Base-by-base conservation (phyloP, 73 alveolate genomes). In the Paraurostyla sp. region DNA sequence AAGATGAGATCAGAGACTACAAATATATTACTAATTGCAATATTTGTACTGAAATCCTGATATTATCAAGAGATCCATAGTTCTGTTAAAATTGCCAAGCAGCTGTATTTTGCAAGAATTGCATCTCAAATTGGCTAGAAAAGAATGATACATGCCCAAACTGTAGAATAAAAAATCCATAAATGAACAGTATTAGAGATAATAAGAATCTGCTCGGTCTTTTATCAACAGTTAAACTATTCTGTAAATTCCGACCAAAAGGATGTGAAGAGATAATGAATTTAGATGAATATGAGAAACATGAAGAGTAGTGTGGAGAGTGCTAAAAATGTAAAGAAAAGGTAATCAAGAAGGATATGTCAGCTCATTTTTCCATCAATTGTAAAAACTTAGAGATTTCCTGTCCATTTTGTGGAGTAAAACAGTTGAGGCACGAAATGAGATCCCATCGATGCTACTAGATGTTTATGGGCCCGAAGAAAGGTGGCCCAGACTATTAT, bases 281-380 rank as follows among this genome's bases (percentile, higher is more conserved):
- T 3, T 27, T 48, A 0, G n/a, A 9, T 2, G 68, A 73, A 7
- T 73, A 18, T 33, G 87, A 73, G 27, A 50, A 73, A 50, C 87
- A 73, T 73, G 48, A 36, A 2, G 71, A 73, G 48, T 68, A 73
- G 50, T 73, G 87, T 50, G 87, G 87, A 20, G 73, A 50, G 22
- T 73, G 87, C 71, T 43, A 73, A 30, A 3, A 20, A 0, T 73
- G 87, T 29, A 73, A 73, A 27, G 2, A 73, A 27, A 50, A 50
- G 7, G 51, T 73, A 9, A 73, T 73, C 1, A 73, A 73, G 33
- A 45, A 50, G 54, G 87, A 73, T 3, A 73, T 73, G 87, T 57
- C 25, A 43, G 46, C 35, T 2, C 87, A 73, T 50, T 50, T 27
- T 30, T 52, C 71, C n/a, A 6, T 25, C 9, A 22, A 45, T 2